Conservation (phyloP, 805 yeast species). For the Yarrowia sp. region DNA sequence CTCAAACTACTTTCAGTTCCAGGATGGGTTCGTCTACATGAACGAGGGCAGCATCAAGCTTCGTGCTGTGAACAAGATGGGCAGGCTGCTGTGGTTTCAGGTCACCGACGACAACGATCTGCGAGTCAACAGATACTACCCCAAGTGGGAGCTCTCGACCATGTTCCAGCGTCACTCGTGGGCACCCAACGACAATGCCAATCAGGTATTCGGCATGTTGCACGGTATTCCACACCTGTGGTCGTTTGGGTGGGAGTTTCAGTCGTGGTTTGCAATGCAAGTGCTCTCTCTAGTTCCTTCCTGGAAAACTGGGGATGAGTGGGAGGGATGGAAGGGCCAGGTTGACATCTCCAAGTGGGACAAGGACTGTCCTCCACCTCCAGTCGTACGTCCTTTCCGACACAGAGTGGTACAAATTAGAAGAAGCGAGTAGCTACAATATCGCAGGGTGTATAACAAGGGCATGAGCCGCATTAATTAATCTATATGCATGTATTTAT, state of each 20-base stretch:
- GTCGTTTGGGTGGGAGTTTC: not conserved
- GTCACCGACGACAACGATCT: not conserved
- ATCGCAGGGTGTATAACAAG: not conserved
- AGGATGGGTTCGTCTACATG: not conserved
- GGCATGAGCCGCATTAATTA: conserved; percentile 3
- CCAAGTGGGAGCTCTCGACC: not conserved
- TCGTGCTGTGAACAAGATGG: not conserved
- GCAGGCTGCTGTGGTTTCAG: not conserved
- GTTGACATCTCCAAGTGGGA: not conserved
- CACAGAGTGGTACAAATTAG: not conserved
- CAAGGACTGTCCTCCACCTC: not conserved
- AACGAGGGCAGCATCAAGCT: conserved; percentile 1
- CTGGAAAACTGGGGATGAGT: not conserved
- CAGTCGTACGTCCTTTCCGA: too few relatives aligned
- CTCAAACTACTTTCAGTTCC: conserved; percentile 14
- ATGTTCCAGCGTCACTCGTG: not conserved
- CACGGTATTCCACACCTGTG: not conserved
- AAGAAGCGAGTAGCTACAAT: too few relatives aligned
- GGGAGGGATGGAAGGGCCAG: not conserved
- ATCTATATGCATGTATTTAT: conserved; percentile 22
- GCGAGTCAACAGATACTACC: conserved; percentile 1
- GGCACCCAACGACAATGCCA: conserved; percentile 10
- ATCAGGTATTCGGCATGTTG: not conserved
- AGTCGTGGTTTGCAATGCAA: not conserved
- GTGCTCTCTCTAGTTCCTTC: not conserved